Percentiles rank a stretch among this genome's conserved stretches.
Conservation (phyloP, 345 rosid genomes). For the Microthlaspi erraticum region DNA sequence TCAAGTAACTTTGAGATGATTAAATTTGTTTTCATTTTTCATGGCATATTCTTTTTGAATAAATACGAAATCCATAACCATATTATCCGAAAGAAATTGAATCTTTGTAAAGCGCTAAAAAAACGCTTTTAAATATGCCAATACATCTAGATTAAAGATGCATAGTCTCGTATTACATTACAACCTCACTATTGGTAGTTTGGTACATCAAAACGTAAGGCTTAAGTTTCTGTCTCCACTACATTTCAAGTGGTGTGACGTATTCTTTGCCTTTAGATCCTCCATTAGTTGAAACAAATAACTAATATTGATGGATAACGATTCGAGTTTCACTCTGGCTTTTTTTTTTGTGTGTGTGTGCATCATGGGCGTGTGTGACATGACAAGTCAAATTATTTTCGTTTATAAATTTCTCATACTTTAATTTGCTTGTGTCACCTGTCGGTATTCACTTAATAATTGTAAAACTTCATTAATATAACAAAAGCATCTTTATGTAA, state of each 20-base stretch:
- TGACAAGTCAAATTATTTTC: conserved; percentile 39
- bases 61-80: conserved; percentile 20
- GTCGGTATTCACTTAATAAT: conserved; percentile 45
- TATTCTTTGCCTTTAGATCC: conserved; percentile 53
- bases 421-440: conserved; percentile 33
- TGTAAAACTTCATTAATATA: conserved; percentile 20
- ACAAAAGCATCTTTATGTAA: conserved; percentile 43
- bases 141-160: conserved; percentile 14
- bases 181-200: conserved; percentile 25
- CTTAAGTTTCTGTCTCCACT: conserved; percentile 57
- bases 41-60: conserved; percentile 14
- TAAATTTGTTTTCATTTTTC: neutral
- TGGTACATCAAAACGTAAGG: conserved; percentile 47
- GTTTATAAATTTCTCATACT: conserved; percentile 22
- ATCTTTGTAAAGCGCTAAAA: conserved; percentile 19
- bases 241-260: conserved; percentile 61
- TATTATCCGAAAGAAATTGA: conserved; percentile 23
- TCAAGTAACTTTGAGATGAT: conserved; percentile 9
- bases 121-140: conserved; percentile 26
- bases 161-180: conserved; percentile 19
- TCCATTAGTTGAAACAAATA: conserved; percentile 54
- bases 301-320: conserved; percentile 64
- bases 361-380: conserved; percentile 42
- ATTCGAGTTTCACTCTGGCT: conserved; percentile 47
- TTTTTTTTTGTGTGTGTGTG: neutral